phyloP scores from a whole-genome alignment of 768 basidiomycete species.

The Pleurotus djamor region DNA sequence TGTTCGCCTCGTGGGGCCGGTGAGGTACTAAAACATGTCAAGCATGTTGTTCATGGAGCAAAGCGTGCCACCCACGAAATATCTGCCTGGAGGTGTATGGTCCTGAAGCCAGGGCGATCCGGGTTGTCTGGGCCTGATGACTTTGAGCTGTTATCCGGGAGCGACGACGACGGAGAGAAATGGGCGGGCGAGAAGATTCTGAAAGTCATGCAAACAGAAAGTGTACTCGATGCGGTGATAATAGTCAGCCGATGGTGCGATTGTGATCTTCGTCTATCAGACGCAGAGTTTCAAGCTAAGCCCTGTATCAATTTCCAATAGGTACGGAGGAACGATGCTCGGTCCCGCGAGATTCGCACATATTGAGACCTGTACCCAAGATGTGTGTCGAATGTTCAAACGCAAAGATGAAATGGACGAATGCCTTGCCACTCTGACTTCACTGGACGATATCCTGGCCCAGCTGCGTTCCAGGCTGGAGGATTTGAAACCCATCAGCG shows the following conservation, averaged over 20 bases:
- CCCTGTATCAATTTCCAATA: slow-evolving; percentile 18
- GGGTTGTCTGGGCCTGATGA: slow-evolving; percentile 76
- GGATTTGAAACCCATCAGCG: slow-evolving; percentile 10
- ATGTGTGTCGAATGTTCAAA: slow-evolving; percentile 72
- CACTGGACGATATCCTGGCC: slow-evolving; percentile 60
- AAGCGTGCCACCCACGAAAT: slow-evolving; percentile 72
- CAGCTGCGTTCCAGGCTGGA: slow-evolving; percentile 50
- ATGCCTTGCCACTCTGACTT: slow-evolving; percentile 49
- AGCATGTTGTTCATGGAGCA: slow-evolving; percentile 52
- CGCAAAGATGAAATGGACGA: slow-evolving; percentile 68
- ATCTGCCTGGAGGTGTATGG: slow-evolving; percentile 79
- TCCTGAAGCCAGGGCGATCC: slow-evolving; percentile 56
- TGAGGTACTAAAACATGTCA: slow-evolving; percentile 47
- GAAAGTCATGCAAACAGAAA: slow-evolving; percentile 67
- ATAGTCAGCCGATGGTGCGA: slow-evolving; percentile 76
- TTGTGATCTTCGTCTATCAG: slow-evolving; percentile 4
- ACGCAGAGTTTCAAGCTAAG: background rate
- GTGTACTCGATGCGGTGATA: slow-evolving; percentile 75
- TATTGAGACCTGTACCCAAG: slow-evolving; percentile 71
- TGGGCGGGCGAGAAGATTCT: slow-evolving; percentile 65
- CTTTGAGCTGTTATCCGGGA: slow-evolving; percentile 63
- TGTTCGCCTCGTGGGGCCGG: slow-evolving; percentile 49
- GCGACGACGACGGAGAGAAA: slow-evolving; percentile 77
- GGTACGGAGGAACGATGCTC: slow-evolving; percentile 82
- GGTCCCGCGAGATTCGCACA: slow-evolving; percentile 77